Conservation (phyloP, 2,329 filamentous ascomycete genomes). For the Gnomoniopsis sp. region DNA sequence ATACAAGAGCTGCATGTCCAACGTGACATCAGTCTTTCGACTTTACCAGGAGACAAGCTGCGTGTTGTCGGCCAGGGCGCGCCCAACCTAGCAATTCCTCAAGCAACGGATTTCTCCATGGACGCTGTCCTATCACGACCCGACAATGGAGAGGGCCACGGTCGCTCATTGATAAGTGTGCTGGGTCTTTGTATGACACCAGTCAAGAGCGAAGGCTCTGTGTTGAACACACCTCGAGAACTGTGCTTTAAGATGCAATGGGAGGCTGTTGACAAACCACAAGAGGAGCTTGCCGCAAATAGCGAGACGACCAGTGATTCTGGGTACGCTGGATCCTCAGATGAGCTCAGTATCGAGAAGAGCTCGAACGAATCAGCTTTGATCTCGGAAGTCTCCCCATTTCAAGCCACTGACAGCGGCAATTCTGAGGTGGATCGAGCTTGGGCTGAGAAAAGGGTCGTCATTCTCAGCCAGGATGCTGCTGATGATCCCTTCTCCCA, state of each 20-base stretch:
- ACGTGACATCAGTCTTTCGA: background rate
- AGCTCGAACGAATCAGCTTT: background rate
- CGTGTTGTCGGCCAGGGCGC: constrained; percentile 9
- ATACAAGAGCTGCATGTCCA: constrained; percentile 23
- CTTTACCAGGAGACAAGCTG: constrained; percentile 3
- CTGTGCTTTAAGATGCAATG: constrained; percentile 25
- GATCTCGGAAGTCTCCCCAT: background rate
- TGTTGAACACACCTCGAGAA: constrained; percentile 18
- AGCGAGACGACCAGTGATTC: background rate
- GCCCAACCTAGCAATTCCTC: constrained; percentile 1
- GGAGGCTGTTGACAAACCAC: constrained; percentile 15
- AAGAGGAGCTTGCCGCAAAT: background rate
- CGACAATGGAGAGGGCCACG: background rate
- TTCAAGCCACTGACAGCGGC: too few species aligned
- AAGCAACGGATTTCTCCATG: constrained; percentile 21
- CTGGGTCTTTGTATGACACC: constrained; percentile 22
- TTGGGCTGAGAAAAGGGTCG: constrained; percentile 1
- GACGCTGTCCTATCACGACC: constrained; percentile 16
- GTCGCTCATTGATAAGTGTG: constrained; percentile 19
- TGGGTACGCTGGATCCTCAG: constrained; percentile 1
- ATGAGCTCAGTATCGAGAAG: background rate
- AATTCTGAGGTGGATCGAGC: background rate
- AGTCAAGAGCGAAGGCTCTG: constrained; percentile 4
- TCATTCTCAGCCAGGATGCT: background rate
- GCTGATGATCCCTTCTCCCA: background rate